Evolutionary conservation across 2,329 filamentous ascomycete genomes (phyloP).

Genomic region (Ascochyta viciae-villosae): DNA sequence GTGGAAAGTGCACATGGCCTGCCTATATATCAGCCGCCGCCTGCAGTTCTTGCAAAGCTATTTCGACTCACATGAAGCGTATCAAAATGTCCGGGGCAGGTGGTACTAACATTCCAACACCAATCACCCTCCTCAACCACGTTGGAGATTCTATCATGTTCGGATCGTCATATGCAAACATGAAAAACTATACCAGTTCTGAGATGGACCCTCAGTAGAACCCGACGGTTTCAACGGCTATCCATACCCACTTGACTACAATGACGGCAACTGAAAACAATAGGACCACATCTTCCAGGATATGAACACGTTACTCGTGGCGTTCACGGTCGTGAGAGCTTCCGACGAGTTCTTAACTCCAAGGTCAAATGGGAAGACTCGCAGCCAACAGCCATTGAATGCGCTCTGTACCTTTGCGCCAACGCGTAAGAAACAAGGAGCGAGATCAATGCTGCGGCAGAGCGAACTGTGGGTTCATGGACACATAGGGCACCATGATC

Average conservation of each 20-base stretch:
- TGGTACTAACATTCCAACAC: background rate
- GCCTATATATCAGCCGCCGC: conserved; percentile 8
- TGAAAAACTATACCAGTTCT: background rate
- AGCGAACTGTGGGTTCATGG: conserved; percentile 7
- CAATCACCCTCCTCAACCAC: background rate
- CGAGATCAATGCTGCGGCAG: background rate
- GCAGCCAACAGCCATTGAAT: conserved; percentile 16
- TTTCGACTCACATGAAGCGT: conserved; percentile 1
- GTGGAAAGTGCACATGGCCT: conserved; percentile 21
- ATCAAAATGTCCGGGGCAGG: background rate
- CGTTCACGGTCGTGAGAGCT: conserved; percentile 6
- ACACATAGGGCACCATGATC: conserved; percentile 10
- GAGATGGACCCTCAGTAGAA: background rate
- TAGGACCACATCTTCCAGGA: conserved; percentile 6
- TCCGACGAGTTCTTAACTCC: conserved; percentile 6
- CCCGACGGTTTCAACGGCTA: too few relatives aligned
- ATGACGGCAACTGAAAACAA: background rate
- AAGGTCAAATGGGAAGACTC: conserved; percentile 8
- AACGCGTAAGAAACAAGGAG: conserved; percentile 16
- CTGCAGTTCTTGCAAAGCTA: conserved; percentile 14
- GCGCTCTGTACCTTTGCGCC: conserved; percentile 19
- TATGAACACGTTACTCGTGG: conserved; percentile 1
- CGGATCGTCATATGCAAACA: background rate
- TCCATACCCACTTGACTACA: conserved; percentile 5
- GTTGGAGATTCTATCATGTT: background rate